A percentile compares a stretch with the other conserved stretches of the same genome.
Evolutionary conservation across 306 rosid species (phyloP).

Genomic region (Acmispon strigosus): DNA sequence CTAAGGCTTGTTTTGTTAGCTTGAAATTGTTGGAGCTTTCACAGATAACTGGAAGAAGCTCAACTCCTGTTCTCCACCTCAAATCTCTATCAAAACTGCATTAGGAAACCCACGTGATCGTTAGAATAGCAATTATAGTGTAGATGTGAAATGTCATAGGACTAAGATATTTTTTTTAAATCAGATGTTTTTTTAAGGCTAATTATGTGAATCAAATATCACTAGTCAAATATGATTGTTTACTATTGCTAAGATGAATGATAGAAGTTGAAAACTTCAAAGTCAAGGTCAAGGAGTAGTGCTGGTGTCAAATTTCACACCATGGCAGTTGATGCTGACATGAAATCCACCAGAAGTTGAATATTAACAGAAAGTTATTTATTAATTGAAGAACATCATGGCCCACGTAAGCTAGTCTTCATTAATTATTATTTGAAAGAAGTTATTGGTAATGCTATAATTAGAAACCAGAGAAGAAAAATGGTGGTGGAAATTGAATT

Average conservation of each 20-base stretch:
- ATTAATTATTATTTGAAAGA: not conserved
- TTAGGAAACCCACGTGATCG: not conserved
- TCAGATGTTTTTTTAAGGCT: no score
- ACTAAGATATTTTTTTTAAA: no score
- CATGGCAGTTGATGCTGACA: no score
- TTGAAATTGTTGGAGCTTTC: conserved; percentile 63
- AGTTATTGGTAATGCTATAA: not conserved
- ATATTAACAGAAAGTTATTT: not conserved
- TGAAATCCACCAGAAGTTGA: no score
- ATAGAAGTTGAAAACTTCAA: not conserved
- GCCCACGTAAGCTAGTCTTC: not conserved
- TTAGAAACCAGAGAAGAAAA: no score
- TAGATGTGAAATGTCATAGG: no score
- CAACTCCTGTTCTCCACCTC: conserved; percentile 82
- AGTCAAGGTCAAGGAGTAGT: no score
- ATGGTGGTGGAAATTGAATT: not conserved
- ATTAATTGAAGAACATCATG: not conserved
- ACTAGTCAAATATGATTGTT: not conserved
- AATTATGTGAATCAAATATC: no score
- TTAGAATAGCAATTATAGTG: not conserved
- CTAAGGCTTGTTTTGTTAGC: conserved; percentile 58
- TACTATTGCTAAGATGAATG: not conserved
- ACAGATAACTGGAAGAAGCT: conserved; percentile 66
- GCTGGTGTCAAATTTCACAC: no score
- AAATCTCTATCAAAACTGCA: conserved; percentile 88